phyloP scores from a whole-genome alignment of 441 rosid genomes.

The Monsonia emarginata region DNA sequence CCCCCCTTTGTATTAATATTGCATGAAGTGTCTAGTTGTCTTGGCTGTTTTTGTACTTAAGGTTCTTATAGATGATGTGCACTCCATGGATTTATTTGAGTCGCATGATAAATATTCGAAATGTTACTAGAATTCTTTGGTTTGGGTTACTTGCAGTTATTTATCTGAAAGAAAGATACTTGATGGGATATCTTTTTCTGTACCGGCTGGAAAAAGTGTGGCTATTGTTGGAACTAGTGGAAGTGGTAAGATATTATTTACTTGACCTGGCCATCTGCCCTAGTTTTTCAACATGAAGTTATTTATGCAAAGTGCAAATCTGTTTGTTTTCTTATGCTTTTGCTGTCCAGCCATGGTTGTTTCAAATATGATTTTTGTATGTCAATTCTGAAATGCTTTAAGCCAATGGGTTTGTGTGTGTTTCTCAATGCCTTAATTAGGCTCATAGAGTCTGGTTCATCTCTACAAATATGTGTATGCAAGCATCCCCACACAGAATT shows the following conservation, averaged over 20 bases:
- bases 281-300: not conserved
- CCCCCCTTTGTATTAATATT: too few relatives aligned
- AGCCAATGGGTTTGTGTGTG: not conserved
- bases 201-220: constrained; percentile 86
- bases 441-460: not conserved
- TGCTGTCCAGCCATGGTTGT: not conserved
- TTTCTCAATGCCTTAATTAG: not conserved
- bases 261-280: constrained; percentile 7
- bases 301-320: not conserved
- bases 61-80: not conserved
- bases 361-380: not conserved
- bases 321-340: not conserved
- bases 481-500: not conserved
- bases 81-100: not conserved
- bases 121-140: not conserved
- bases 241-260: constrained; percentile 48
- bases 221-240: constrained; percentile 96
- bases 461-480: not conserved
- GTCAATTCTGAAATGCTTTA: not conserved
- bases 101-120: not conserved
- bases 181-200: constrained; percentile 72
- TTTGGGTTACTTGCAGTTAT: constrained; percentile 44
- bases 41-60: not conserved
- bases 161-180: constrained; percentile 68
- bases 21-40: too few relatives aligned